Evolutionary conservation across 1,139 yeast species (phyloP).

Genomic region (Blastobotrys capitulatus): DNA sequence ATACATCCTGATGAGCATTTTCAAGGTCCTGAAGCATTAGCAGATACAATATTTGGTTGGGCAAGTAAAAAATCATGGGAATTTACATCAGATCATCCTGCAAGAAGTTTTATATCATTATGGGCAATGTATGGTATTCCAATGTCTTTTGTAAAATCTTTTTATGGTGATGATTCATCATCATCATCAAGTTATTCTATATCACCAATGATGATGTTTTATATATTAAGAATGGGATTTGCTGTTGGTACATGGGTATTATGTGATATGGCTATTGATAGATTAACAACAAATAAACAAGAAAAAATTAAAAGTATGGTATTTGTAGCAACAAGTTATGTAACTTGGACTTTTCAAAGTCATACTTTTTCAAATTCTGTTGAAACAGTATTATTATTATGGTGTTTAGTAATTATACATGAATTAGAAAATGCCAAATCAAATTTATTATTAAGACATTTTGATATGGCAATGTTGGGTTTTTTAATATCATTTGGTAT

Average conservation of each 20-base stretch:
- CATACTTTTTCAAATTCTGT: conserved; percentile 86
- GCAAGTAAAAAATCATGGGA: conserved; percentile 79
- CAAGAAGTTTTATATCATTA: conserved; percentile 70
- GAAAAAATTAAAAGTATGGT: conserved; percentile 61
- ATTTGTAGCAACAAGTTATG: conserved; percentile 69
- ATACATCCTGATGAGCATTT: conserved; percentile 98
- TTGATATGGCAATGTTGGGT: conserved; percentile 44
- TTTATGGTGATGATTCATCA: conserved; percentile 19
- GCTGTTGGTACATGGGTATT: conserved; percentile 54
- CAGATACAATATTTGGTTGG: conserved; percentile 45
- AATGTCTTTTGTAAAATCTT: conserved; percentile 31
- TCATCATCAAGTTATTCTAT: conserved; percentile 12
- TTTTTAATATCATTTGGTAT: conserved; percentile 55
- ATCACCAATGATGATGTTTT: conserved; percentile 44
- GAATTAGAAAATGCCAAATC: conserved; percentile 29
- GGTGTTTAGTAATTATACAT: conserved; percentile 43
- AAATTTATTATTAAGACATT: conserved; percentile 25
- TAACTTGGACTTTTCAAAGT: conserved; percentile 73
- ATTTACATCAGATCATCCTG: conserved; percentile 51
- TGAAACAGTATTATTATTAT: conserved; percentile 66
- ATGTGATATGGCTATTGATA: conserved; percentile 43
- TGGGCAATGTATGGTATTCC: conserved; percentile 65
- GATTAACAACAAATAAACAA: conserved; percentile 51
- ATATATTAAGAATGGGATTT: conserved; percentile 52
- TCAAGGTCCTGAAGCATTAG: conserved; percentile 74